A percentile compares a stretch with the other conserved stretches of the same genome.
These are phyloP conservation scores for Colletotrichum ledebouriae DNA, from an alignment of 2,329 filamentous ascomycete species.

Conservation along the genomic window DNA sequence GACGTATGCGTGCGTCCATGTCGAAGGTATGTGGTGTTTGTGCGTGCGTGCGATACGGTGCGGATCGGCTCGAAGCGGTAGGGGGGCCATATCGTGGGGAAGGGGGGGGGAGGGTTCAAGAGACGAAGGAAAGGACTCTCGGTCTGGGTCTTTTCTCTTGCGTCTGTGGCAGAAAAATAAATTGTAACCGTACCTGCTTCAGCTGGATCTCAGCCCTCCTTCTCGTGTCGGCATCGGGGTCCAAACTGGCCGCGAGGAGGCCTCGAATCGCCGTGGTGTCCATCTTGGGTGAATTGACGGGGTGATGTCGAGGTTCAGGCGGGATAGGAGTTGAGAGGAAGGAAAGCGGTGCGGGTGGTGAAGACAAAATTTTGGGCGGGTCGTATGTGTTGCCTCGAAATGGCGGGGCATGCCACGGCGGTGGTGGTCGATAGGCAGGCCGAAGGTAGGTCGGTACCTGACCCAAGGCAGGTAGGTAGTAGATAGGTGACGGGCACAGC, in stretches of 20 bases:
- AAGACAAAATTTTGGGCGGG: constrained; percentile 45
- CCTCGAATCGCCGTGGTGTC: constrained; percentile 80
- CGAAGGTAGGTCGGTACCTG: constrained; percentile 1
- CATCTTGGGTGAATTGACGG: constrained; percentile 63
- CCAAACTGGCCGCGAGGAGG: constrained; percentile 82
- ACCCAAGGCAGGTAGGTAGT: background rate
- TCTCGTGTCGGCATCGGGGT: constrained; percentile 79
- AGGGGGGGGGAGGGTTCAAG: constrained; percentile 19
- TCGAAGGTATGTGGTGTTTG: constrained; percentile 29
- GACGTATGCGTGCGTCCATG: constrained; percentile 24
- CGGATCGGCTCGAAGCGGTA: constrained; percentile 38
- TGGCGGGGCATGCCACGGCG: constrained; percentile 43
- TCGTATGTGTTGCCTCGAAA: constrained; percentile 43
- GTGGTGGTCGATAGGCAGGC: constrained; percentile 23
- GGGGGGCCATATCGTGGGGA: constrained; percentile 40
- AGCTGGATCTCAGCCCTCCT: constrained; percentile 84
- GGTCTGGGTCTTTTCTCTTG: constrained; percentile 9
- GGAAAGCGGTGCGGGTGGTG: constrained; percentile 42
- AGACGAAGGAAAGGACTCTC: constrained; percentile 13
- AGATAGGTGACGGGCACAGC: background rate
- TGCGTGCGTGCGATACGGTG: constrained; percentile 23
- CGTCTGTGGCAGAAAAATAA: constrained; percentile 23
- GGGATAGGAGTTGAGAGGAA: constrained; percentile 43
- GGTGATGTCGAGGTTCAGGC: constrained; percentile 42
- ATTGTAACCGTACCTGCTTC: constrained; percentile 74